Percentiles rank a stretch among this genome's conserved stretches.
phyloP scores from a whole-genome alignment of 2,329 filamentous ascomycete species.

The Arthrobotrys sinensis region DNA sequence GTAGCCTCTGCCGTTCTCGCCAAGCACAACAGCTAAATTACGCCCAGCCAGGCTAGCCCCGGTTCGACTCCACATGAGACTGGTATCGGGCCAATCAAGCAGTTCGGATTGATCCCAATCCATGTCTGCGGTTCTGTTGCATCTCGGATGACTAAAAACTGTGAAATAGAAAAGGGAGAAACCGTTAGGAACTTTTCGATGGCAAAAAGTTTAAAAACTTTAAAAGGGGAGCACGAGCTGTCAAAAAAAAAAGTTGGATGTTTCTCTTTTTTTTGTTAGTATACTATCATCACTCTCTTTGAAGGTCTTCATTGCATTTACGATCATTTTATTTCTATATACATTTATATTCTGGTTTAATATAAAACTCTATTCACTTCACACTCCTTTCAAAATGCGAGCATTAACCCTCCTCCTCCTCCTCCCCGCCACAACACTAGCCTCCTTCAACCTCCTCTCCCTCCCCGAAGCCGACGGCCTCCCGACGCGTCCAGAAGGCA shows the following conservation, averaged over 20 bases:
- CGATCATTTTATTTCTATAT: background rate
- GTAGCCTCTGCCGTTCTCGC: constrained; percentile 3
- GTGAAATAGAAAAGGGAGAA: constrained; percentile 1
- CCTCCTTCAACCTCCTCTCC: constrained; percentile 49
- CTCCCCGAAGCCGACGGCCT: constrained; percentile 10
- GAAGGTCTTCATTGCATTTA: background rate
- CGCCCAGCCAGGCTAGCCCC: constrained; percentile 34
- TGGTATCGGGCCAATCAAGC: background rate
- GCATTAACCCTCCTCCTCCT: constrained; percentile 1
- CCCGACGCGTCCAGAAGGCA: constrained; percentile 7
- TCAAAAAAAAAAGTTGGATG: too few relatives aligned
- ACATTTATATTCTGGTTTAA: constrained; percentile 20
- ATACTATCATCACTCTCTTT: too few relatives aligned
- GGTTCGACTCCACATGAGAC: constrained; percentile 13
- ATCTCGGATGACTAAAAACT: constrained; percentile 8
- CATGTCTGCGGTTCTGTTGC: background rate
- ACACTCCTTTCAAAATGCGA: constrained; percentile 6
- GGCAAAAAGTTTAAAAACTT: too few relatives aligned
- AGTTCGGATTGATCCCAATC: background rate
- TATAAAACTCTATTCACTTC: constrained; percentile 7
- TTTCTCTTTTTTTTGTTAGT: too few relatives aligned
- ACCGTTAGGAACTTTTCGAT: background rate
- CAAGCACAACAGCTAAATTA: constrained; percentile 32
- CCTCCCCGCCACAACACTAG: constrained; percentile 24
- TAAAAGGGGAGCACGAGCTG: too few relatives aligned